Percentiles rank a stretch among this genome's conserved stretches.
Evolutionary conservation across 495 filamentous ascomycete species (phyloP).

Genomic region (Pyrenopolyporus hunteri): DNA sequence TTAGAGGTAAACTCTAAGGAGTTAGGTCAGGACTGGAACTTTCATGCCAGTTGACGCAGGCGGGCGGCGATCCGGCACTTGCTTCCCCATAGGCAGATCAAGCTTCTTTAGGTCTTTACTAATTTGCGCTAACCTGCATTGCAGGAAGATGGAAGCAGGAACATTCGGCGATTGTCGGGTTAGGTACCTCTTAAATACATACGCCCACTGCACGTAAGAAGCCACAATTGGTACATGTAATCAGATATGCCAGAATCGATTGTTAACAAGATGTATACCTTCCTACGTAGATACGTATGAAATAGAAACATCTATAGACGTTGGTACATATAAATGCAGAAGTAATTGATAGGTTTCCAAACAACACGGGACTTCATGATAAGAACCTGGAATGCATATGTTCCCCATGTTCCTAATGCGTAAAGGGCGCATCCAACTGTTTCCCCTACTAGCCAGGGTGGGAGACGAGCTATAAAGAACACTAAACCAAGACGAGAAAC

Average conservation of each 20-base stretch:
- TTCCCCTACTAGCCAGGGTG: background rate
- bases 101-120: conserved; percentile 4
- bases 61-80: conserved; percentile 32
- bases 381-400: background rate
- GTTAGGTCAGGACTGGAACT: background rate
- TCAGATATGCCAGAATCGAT: too few species aligned
- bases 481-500: conserved; percentile 25
- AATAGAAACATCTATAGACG: too few species aligned
- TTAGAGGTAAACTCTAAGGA: conserved; percentile 17
- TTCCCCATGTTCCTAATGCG: background rate
- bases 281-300: too few species aligned
- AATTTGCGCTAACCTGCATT: conserved; percentile 11
- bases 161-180: conserved; percentile 2
- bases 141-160: conserved; percentile 22
- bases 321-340: too few species aligned
- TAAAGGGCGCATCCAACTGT: background rate
- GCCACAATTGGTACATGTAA: too few species aligned
- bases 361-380: too few species aligned
- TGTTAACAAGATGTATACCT: too few species aligned
- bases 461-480: background rate
- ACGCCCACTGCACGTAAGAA: too few species aligned
- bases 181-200: too few species aligned
- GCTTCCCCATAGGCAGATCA: conserved; percentile 17
- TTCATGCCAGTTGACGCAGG: conserved; percentile 1
- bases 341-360: too few species aligned